phyloP scores from a whole-genome alignment of 306 rosid genomes.

The Heteromeles arbutifolia region DNA sequence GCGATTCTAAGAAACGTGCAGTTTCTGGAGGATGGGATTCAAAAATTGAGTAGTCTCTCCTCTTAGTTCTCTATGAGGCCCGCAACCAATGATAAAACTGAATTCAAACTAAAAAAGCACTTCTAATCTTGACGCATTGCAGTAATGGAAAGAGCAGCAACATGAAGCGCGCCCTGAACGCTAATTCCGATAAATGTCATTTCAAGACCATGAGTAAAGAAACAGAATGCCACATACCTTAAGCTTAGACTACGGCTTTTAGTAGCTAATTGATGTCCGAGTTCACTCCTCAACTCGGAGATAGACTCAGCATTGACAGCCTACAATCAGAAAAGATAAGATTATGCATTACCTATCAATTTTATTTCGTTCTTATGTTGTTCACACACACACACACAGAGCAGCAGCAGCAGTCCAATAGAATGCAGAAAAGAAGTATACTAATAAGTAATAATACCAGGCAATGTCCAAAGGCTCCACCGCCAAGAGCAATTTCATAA shows the following conservation, averaged over 20 bases:
- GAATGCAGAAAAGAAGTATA: neutral
- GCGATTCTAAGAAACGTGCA: neutral
- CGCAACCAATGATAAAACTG: neutral
- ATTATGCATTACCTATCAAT: neutral
- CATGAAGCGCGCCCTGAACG: neutral
- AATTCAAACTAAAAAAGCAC: neutral
- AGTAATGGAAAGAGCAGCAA: neutral
- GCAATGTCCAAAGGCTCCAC: constrained; percentile 63
- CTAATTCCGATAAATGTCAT: neutral
- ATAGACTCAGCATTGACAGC: constrained; percentile 68
- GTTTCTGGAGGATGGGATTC: neutral
- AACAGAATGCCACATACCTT: constrained; percentile 43
- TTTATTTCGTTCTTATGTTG: neutral
- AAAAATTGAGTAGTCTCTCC: neutral
- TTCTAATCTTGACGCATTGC: neutral
- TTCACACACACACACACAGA: neutral
- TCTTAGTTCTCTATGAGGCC: neutral
- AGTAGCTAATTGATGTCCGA: constrained; percentile 76
- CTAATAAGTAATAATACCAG: constrained; percentile 39
- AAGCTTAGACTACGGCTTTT: constrained; percentile 59
- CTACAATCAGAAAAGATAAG: constrained; percentile 30
- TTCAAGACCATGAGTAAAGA: neutral
- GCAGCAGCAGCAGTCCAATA: neutral
- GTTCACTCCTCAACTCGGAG: constrained; percentile 70
- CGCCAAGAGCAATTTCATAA: constrained; percentile 56